Conservation (phyloP, 257 asterid genomes). For the Orobanche coerulescens region DNA sequence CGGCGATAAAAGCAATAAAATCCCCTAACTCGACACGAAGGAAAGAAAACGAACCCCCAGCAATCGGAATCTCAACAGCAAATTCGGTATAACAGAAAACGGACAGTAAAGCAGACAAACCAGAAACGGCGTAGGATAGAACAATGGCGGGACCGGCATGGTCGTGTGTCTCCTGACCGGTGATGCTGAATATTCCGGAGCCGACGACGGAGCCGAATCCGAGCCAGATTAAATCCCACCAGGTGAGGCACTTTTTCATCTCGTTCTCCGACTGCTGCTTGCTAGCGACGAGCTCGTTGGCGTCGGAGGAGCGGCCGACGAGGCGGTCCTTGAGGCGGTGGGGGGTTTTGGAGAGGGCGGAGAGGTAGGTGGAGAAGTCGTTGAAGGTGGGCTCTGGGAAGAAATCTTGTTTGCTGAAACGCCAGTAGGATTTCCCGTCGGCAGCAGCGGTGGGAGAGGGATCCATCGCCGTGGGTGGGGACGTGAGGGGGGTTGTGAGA, state of each 20-base stretch:
- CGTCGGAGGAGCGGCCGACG: constrained; percentile 58
- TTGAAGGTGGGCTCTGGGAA: constrained; percentile 87
- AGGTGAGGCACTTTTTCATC: constrained; percentile 70
- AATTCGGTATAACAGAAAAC: constrained; percentile 91
- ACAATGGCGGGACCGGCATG: constrained; percentile 84
- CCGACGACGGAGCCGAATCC: constrained; percentile 94
- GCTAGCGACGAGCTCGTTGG: constrained; percentile 44
- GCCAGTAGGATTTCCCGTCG: constrained; percentile 66
- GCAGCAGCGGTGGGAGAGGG: constrained; percentile 20
- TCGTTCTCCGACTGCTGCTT: constrained; percentile 64
- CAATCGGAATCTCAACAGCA: constrained; percentile 81
- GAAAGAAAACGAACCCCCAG: constrained; percentile 90
- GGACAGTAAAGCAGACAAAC: constrained; percentile 74
- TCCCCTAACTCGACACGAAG: constrained; percentile 89
- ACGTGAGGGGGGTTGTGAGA: constrained; percentile 29
- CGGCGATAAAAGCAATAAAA: constrained; percentile 83
- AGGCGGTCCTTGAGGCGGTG: constrained; percentile 73
- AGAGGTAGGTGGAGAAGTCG: constrained; percentile 42
- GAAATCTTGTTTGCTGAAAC: constrained; percentile 73
- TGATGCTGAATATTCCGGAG: constrained; percentile 80
- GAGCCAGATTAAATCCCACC: constrained; percentile 96
- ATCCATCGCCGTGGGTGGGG: constrained; percentile 23
- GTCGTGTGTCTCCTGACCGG: constrained; percentile 69
- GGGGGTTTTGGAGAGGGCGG: constrained; percentile 59
- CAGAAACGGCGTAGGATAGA: constrained; percentile 73